Conservation (phyloP, 257 asterid genomes). For the Jacaranda copaia region DNA sequence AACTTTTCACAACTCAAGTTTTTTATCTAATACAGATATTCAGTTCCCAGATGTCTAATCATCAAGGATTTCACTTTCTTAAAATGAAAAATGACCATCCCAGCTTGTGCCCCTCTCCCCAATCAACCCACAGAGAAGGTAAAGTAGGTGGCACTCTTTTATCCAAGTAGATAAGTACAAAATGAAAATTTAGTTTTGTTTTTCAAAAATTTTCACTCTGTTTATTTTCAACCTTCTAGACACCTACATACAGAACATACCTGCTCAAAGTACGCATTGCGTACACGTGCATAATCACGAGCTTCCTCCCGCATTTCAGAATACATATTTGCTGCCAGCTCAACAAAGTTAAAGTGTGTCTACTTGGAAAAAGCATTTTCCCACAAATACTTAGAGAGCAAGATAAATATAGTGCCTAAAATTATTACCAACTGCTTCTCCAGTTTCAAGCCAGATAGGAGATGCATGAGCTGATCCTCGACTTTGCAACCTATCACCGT, state of each 20-base stretch:
- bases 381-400: constrained; percentile 34
- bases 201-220: neutral
- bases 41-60: too few relatives aligned
- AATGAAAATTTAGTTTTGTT: neutral
- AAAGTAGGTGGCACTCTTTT: neutral
- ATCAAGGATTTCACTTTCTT: neutral
- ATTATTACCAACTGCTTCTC: constrained; percentile 93
- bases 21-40: too few relatives aligned
- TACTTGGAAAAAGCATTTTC: constrained; percentile 38
- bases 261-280: constrained; percentile 97
- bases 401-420: constrained; percentile 39
- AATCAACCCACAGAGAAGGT: neutral
- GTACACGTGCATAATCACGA: constrained; percentile 96
- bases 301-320: constrained; percentile 98
- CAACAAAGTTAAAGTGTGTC: constrained; percentile 66
- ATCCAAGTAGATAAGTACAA: neutral
- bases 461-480: constrained; percentile 73
- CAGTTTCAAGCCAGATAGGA: constrained; percentile 97
- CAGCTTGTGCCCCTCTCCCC: neutral
- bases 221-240: constrained; percentile 27
- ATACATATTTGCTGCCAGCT: constrained; percentile 88
- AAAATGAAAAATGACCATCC: neutral
- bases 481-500: constrained; percentile 67
- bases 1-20: too few relatives aligned
- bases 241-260: constrained; percentile 47